Base-by-base conservation (phyloP, 2,329 filamentous ascomycete genomes). In the Clarireedia paspali region DNA sequence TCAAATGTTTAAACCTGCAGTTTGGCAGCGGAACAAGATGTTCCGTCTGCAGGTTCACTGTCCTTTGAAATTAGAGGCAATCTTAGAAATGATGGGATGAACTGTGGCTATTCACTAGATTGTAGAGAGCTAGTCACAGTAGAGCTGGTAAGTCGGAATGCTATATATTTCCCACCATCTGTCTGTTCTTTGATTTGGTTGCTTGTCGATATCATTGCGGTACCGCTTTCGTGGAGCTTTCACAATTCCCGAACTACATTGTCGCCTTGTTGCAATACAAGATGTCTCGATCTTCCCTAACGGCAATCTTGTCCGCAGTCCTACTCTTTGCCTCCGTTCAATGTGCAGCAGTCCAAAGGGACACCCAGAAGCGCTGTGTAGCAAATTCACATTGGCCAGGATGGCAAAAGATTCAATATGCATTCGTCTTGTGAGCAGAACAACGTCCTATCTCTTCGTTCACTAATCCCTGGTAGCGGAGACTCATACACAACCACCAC, bases 391-490 rank as follows among this genome's bases (percentile, higher is more conserved):
- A 66, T 45, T 74, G 71, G 70, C 64, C 66, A 0, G 71, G 69
- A 10, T 74, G 70, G 68, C 49, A 65, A 5, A 63, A 66, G 36
- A 66, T 75, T 57, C 73, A 74, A 60, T 64, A 74, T 58, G 68
- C 71, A 2, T 75, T 75, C 56, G 67, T 72, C 47, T 75, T 75
- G 71, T 75, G 55, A 70, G 71, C 26, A 40, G 5, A n/a, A 40
- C 3, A 6, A 20, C 6, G 20, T 6, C 15, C 9, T 9, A 14
- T 2, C 2, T 26, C 48, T 20, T 39, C 23, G 50, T 47, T 34
- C 53, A 57, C 50, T 34, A 1, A 48, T 38, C 10, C 7, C 23
- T 17, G 26, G 20, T 38, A 74, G 72, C 54, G 72, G 72, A 20
- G 72, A 74, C 62, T 74, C 72, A 5, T 74, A 74, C 57, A 69